Percentiles rank a stretch among this genome's conserved stretches.
Evolutionary conservation across 768 basidiomycete species (phyloP).

Genomic region (Xanthoconium purpureum): DNA sequence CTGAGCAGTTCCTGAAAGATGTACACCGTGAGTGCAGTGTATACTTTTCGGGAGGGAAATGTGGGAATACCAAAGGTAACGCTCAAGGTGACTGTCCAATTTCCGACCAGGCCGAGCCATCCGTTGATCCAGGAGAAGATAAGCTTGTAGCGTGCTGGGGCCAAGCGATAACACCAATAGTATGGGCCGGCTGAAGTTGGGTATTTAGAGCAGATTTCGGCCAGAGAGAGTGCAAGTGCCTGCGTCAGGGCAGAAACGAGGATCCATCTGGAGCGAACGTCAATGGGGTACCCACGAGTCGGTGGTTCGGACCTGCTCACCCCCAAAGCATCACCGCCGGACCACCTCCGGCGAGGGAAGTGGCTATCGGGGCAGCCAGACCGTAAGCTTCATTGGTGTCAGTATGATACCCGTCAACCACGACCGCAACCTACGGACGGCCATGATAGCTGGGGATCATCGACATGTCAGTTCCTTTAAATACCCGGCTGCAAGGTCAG

Average conservation of each 20-base stretch:
- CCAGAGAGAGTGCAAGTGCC: slow-evolving; percentile 51
- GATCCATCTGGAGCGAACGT: slow-evolving; percentile 40
- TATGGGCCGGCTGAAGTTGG: slow-evolving; percentile 62
- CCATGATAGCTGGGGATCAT: slow-evolving; percentile 48
- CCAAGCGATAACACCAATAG: slow-evolving; percentile 65
- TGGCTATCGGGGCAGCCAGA: slow-evolving; percentile 54
- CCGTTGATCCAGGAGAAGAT: slow-evolving; percentile 64
- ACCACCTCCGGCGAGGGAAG: slow-evolving; percentile 52
- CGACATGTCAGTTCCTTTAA: slow-evolving; percentile 1
- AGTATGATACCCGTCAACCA: neutral
- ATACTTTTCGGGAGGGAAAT: neutral
- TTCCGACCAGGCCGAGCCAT: slow-evolving; percentile 66
- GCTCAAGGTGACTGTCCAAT: slow-evolving; percentile 66
- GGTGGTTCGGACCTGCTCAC: slow-evolving; percentile 25
- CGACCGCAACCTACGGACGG: slow-evolving; percentile 50
- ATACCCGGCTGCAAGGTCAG: neutral
- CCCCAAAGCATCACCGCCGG: slow-evolving; percentile 60
- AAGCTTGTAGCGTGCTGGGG: slow-evolving; percentile 48
- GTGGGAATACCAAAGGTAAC: slow-evolving; percentile 50
- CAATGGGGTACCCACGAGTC: neutral
- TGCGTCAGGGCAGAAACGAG: slow-evolving; percentile 48
- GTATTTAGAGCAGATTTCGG: slow-evolving; percentile 58
- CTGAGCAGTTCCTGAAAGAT: slow-evolving; percentile 50
- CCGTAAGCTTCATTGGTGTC: slow-evolving; percentile 44
- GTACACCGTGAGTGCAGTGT: neutral